These are phyloP conservation scores for Thelonectria discophora DNA, from an alignment of 2,329 filamentous ascomycete species.

Conservation along the genomic window DNA sequence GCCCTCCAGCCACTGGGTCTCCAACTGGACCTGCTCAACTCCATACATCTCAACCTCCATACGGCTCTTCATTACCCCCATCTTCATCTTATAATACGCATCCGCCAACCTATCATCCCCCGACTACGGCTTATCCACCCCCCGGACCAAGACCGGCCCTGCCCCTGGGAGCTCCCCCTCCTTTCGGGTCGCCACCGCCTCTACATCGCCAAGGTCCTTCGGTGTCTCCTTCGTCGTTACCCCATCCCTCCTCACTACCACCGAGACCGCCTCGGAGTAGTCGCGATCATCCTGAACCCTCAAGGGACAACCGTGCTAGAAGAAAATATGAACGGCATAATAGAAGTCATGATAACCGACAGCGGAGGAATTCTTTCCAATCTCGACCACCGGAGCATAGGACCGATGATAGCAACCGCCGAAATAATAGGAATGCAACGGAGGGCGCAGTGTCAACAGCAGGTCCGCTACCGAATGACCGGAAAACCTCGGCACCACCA, in stretches of 20 bases:
- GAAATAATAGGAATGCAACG: constrained; percentile 18
- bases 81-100: constrained; percentile 34
- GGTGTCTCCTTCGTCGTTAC: constrained; percentile 22
- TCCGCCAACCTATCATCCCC: constrained; percentile 32
- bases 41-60: constrained; percentile 20
- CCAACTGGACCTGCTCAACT: constrained; percentile 17
- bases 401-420: constrained; percentile 30
- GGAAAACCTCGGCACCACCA: constrained; percentile 24
- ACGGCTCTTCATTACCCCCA: constrained; percentile 30
- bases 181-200: constrained; percentile 28
- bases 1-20: constrained; percentile 26
- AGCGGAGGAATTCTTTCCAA: constrained; percentile 38
- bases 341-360: constrained; percentile 43
- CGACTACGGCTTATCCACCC: constrained; percentile 32
- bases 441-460: constrained; percentile 31
- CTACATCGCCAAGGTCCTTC: constrained; percentile 28
- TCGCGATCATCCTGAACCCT: constrained; percentile 40
- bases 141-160: constrained; percentile 28
- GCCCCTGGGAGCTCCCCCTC: constrained; percentile 24
- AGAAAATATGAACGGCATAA: constrained; percentile 46
- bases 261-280: constrained; percentile 45
- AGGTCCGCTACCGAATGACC: constrained; percentile 42
- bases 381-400: constrained; percentile 40
- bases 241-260: constrained; percentile 44
- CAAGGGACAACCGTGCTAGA: constrained; percentile 44